Percentiles rank a stretch among this genome's conserved stretches.
phyloP scores from a whole-genome alignment of 495 filamentous ascomycete genomes.

The Xylaria castorea region DNA sequence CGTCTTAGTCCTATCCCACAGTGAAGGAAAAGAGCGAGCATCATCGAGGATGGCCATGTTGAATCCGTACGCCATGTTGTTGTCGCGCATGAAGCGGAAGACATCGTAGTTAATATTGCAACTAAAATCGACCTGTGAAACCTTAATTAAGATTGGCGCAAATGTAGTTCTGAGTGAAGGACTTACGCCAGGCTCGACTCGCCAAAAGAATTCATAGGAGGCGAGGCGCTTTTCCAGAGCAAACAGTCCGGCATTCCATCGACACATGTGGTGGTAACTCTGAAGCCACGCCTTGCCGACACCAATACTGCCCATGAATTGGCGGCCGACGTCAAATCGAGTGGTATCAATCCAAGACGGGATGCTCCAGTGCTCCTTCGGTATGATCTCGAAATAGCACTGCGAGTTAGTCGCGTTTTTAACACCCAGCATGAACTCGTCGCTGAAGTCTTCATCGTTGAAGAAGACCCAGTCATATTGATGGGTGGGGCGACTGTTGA shows the following conservation, averaged over 20 bases:
- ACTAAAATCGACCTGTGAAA: slow-evolving; percentile 60
- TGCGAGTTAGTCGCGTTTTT: slow-evolving; percentile 71
- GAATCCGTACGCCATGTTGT: slow-evolving; percentile 73
- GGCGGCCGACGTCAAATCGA: slow-evolving; percentile 59
- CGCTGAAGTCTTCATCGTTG: slow-evolving; percentile 78
- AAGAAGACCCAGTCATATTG: slow-evolving; percentile 90
- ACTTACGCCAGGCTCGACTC: slow-evolving; percentile 66
- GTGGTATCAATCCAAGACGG: slow-evolving; percentile 70
- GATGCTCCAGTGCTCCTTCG: slow-evolving; percentile 74
- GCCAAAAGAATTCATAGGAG: slow-evolving; percentile 78
- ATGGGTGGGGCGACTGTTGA: slow-evolving; percentile 70
- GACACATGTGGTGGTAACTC: slow-evolving; percentile 75
- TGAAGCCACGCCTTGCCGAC: slow-evolving; percentile 63
- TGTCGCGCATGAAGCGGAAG: slow-evolving; percentile 76
- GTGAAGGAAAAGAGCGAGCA: slow-evolving; percentile 55
- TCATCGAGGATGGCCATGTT: slow-evolving; percentile 64
- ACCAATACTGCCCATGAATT: slow-evolving; percentile 60
- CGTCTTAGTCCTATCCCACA: slow-evolving; percentile 54
- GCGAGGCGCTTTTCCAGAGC: slow-evolving; percentile 70
- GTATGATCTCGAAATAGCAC: slow-evolving; percentile 76
- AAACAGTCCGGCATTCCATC: slow-evolving; percentile 79
- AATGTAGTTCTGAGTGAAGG: slow-evolving; percentile 1
- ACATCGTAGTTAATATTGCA: slow-evolving; percentile 75
- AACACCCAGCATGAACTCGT: slow-evolving; percentile 75
- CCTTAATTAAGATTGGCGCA: slow-evolving; percentile 18